Percentiles rank a stretch among this genome's conserved stretches.
These are phyloP conservation scores for Phylloporus scabripes DNA, from an alignment of 768 basidiomycete species.

Conservation along the genomic window DNA sequence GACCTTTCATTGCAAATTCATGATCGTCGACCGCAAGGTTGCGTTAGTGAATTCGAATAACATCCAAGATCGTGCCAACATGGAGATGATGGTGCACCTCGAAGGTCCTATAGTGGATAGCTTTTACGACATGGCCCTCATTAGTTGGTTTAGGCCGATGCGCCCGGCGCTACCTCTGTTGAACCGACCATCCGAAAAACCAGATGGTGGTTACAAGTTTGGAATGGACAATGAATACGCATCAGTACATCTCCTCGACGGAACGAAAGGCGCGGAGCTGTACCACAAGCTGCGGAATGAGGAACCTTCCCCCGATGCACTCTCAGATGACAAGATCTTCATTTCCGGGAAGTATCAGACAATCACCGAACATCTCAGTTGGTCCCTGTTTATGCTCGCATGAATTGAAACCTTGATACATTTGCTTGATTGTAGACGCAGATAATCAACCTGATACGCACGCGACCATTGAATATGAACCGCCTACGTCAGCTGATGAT, in stretches of 20 bases:
- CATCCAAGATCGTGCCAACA: slow-evolving; percentile 52
- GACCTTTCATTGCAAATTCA: slow-evolving; percentile 69
- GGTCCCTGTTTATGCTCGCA: slow-evolving; percentile 1
- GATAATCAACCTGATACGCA: slow-evolving; percentile 33
- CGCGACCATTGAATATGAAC: slow-evolving; percentile 26
- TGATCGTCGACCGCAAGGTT: slow-evolving; percentile 64
- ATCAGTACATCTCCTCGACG: slow-evolving; percentile 26
- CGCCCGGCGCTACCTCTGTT: slow-evolving; percentile 42
- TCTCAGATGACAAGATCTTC: slow-evolving; percentile 15
- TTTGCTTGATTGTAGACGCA: slow-evolving; percentile 21
- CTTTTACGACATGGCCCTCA: slow-evolving; percentile 63
- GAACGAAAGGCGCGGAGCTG: slow-evolving; percentile 21
- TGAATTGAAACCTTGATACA: slow-evolving; percentile 8
- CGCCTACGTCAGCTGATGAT: slow-evolving; percentile 28
- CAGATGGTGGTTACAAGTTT: slow-evolving; percentile 35
- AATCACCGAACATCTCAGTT: slow-evolving; percentile 38
- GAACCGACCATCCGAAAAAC: slow-evolving; percentile 26
- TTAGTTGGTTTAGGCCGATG: slow-evolving; percentile 52
- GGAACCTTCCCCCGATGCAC: slow-evolving; percentile 7
- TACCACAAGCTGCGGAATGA: slow-evolving; percentile 17
- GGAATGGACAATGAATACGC: slow-evolving; percentile 31
- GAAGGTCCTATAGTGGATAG: slow-evolving; percentile 68
- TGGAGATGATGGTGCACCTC: slow-evolving; percentile 63
- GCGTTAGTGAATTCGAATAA: slow-evolving; percentile 65
- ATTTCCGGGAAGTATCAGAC: slow-evolving; percentile 33